Conservation (phyloP, 495 filamentous ascomycete species). For the Neurospora africana region DNA sequence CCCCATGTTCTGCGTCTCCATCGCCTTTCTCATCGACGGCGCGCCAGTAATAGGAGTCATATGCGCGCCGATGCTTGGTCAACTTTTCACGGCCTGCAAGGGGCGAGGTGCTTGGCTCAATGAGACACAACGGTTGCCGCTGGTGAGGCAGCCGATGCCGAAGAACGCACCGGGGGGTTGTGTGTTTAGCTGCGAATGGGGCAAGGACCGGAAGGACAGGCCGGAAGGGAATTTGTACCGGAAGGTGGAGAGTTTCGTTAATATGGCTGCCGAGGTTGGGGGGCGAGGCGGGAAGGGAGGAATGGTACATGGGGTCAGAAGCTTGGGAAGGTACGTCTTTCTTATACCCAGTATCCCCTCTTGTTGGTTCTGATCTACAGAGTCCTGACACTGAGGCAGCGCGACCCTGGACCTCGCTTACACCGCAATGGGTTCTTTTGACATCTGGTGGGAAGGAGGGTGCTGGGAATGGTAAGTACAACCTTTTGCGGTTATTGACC, state of each 20-base stretch:
- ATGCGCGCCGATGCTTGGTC: constrained; percentile 52
- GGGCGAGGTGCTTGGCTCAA: constrained; percentile 59
- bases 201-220: constrained; percentile 54
- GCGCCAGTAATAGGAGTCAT: constrained; percentile 54
- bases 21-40: constrained; percentile 48
- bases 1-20: constrained; percentile 64
- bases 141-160: constrained; percentile 49
- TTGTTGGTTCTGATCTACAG: not conserved
- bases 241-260: constrained; percentile 60
- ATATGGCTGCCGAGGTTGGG: constrained; percentile 55
- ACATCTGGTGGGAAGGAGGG: constrained; percentile 78
- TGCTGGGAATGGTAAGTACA: constrained; percentile 59
- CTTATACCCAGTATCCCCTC: constrained; percentile 1
- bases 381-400: constrained; percentile 13
- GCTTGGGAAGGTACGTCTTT: constrained; percentile 38
- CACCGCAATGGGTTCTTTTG: constrained; percentile 59
- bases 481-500: not conserved
- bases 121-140: constrained; percentile 45
- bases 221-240: constrained; percentile 52
- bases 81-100: constrained; percentile 51
- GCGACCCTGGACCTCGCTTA: constrained; percentile 69
- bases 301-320: constrained; percentile 72
- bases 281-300: constrained; percentile 51
- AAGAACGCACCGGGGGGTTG: constrained; percentile 53
- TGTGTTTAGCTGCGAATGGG: constrained; percentile 61